phyloP scores from a whole-genome alignment of 768 basidiomycete species.

The Kwoniella mangroviensis region DNA sequence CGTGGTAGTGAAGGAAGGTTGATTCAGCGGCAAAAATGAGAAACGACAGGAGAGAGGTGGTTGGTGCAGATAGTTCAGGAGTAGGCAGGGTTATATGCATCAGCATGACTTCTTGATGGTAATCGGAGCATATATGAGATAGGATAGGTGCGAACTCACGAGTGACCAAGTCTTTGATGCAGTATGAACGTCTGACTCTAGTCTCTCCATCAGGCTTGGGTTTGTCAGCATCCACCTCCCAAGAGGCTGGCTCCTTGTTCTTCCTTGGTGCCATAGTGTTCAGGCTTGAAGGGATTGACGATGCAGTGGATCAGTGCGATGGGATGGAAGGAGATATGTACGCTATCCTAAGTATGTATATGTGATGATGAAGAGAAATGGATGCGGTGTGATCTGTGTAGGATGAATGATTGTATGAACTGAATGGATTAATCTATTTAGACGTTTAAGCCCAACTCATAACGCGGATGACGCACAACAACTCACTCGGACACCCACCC shows the following conservation, averaged over 20 bases:
- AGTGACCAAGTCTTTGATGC: constrained; percentile 52
- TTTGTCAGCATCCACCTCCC: constrained; percentile 56
- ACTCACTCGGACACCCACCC: not conserved
- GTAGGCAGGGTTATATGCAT: not conserved
- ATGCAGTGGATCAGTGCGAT: too few relatives aligned
- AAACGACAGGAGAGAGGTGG: not conserved
- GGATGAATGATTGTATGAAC: too few relatives aligned
- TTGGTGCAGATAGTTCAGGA: not conserved
- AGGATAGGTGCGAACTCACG: constrained; percentile 35
- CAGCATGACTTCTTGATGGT: not conserved
- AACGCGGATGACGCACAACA: too few relatives aligned
- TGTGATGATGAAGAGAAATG: not conserved
- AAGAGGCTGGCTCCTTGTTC: constrained; percentile 52
- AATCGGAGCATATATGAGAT: not conserved
- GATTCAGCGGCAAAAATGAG: constrained; percentile 3
- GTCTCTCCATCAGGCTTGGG: constrained; percentile 57
- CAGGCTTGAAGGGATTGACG: not conserved
- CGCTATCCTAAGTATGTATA: not conserved
- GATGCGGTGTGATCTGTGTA: too few relatives aligned
- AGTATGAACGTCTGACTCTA: constrained; percentile 50
- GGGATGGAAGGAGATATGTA: not conserved
- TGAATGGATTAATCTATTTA: too few relatives aligned
- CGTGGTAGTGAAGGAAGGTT: not conserved
- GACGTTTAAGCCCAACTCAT: too few relatives aligned
- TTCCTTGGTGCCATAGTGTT: constrained; percentile 55